Conservation (phyloP, 352 stramenopile genomes). For the Pythium dissimile region DNA sequence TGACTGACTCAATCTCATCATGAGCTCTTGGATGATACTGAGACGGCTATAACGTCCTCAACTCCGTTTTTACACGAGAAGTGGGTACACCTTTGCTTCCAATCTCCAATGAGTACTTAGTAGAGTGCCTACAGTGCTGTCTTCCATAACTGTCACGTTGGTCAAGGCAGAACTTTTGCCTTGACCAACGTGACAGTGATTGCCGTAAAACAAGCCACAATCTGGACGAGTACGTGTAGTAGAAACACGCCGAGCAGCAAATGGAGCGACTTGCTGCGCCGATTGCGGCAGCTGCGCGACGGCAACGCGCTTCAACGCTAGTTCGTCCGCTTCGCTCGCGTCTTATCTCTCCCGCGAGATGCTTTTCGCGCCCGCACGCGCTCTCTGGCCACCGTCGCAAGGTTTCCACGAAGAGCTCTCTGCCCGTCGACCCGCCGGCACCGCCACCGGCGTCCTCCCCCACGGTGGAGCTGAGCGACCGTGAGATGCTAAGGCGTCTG, state of each 20-base stretch:
- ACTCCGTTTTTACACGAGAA: neutral
- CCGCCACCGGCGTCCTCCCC: neutral
- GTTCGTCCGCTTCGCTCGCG: neutral
- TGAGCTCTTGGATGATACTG: neutral
- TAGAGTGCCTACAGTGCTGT: neutral
- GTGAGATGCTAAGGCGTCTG: conserved; percentile 28
- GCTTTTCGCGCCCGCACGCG: neutral
- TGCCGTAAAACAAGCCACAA: no score
- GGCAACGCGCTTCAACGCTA: neutral
- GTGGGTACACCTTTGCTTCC: neutral
- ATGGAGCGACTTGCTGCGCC: neutral
- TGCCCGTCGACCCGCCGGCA: neutral
- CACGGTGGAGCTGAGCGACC: conserved; percentile 36
- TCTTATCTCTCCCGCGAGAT: neutral
- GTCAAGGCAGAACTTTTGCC: neutral
- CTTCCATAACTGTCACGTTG: neutral
- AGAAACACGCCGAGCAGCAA: neutral
- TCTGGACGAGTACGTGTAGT: no score
- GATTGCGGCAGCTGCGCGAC: neutral
- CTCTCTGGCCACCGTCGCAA: neutral
- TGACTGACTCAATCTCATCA: neutral
- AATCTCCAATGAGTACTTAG: neutral
- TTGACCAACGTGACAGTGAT: no score
- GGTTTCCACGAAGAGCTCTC: conserved; percentile 5
- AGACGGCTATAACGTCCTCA: neutral